Conservation (phyloP, 2,329 filamentous ascomycete species). For the Xylaria sp. region DNA sequence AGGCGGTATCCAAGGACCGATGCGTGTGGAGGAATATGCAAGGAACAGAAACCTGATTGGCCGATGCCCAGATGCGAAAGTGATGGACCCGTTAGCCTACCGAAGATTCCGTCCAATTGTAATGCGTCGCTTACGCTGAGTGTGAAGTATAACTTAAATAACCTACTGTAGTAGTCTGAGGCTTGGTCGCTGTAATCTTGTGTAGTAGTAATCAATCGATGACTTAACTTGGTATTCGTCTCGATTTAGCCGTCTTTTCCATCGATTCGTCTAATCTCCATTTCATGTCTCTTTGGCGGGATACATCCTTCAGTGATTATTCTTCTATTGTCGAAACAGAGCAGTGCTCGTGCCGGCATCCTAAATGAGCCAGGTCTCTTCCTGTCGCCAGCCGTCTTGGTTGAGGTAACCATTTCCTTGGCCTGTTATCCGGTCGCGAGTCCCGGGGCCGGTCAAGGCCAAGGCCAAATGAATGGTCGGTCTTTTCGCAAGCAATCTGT, state of each 20-base stretch:
- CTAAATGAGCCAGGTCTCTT: background rate
- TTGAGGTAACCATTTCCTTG: background rate
- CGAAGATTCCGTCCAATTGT: slow-evolving; percentile 6
- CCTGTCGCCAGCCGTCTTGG: background rate
- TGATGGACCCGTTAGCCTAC: slow-evolving; percentile 6
- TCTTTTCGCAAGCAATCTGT: slow-evolving; percentile 6
- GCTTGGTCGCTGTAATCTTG: too few relatives aligned
- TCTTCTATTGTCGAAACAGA: background rate
- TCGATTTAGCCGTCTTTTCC: background rate
- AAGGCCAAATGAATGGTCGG: background rate
- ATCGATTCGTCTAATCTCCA: background rate
- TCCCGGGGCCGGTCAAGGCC: background rate
- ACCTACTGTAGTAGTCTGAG: too few relatives aligned
- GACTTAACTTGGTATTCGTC: background rate
- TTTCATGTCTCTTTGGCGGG: background rate
- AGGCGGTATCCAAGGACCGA: background rate
- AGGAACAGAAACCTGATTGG: slow-evolving; percentile 30
- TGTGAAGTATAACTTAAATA: too few relatives aligned
- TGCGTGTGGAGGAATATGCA: slow-evolving; percentile 8
- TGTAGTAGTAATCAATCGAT: too few relatives aligned
- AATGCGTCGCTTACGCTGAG: slow-evolving; percentile 1
- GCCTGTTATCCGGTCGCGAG: background rate
- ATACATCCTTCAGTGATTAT: background rate
- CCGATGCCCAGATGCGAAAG: background rate
- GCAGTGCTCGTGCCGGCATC: background rate